Base-by-base conservation (phyloP, 2,329 filamentous ascomycete genomes). In the Diaporthe ilicicola region DNA sequence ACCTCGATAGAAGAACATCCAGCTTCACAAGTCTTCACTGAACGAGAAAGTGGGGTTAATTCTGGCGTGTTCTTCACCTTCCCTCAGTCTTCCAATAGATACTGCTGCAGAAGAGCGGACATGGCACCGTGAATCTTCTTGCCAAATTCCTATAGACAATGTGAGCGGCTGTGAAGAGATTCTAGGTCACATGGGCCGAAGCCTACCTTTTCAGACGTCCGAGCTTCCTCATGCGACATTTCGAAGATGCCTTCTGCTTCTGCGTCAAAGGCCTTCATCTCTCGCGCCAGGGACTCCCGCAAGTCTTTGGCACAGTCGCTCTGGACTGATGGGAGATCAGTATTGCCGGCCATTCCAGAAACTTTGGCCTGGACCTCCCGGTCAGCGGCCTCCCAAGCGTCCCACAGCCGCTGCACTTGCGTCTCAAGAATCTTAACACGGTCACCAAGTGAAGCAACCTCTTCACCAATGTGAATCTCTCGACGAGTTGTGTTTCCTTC, bases 381-480 rank as follows among this genome's bases (percentile, higher is more conserved):
- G n/a, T 84, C 84, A 10, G 83, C 81, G 24, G 73, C 71, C 34
- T 69, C 84, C 81, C 71, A 85, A 77, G 76, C 72, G 6, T 69
- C 34, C 76, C 75, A 77, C 5, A 76, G 64, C 9, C 32, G 50
- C 7, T 46, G 59, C 6, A 76, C 69, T 8, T 75, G 73, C 2
- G 7, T 46, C 65, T 75, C 73, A 6, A 77, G 51, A 4, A 39
- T 44, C 5, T 50, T 51, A 13, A 77, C 53, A 12, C 70, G 69
- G 24, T 73, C 68, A 29, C 59, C 67, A 17, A 75, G 56, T 3
- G 69, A 64, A 22, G 73, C 71, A 4, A 74, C 65, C 13, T 69
- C 42, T 19, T 66, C 10, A 24, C 71, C 71, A 17, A 73, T 48
- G 29, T 29, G 44, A 24, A 69, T 19, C 13, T 61, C 32, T 8